Evolutionary conservation across 108 stramenopile genomes (phyloP), one percentile per base, ranked within the genome.

Genomic region (Cylindrotheca closterium): DNA sequence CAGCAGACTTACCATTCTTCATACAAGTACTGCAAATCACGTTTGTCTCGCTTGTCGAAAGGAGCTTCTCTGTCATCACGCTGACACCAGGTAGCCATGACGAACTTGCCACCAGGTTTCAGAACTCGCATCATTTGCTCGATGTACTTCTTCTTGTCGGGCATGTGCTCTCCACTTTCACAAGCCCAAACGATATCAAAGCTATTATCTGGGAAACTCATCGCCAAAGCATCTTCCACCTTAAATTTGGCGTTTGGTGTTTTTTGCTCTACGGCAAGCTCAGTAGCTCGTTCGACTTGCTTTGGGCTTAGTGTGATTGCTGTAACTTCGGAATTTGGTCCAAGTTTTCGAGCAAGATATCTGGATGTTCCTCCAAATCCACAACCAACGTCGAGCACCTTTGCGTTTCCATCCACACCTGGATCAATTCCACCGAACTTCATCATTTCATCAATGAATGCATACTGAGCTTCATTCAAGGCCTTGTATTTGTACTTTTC

Each of bases 151-250:
- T 91, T 80, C 84, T 98, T 98, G 80, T 96, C 96, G 5, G 97
- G 97, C 97, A 98, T 98, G 85, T 98, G 97, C 77, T 98, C 97
- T 27, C 97, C 97, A 61, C 80, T 82, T 80, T 98, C 97, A 74
- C 97, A 98, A 1, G 95, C 97, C 97, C 97, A 98, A 32, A 98
- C 97, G 34, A 96, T 89, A 70, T 98, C 97, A 72, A 98, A 98
- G 19, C 84, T 72, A 65, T 96, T 86, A 76, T 96, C 92, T 8
- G 90, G 87, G 70, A 95, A 98, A 67, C 80, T 84, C 97, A 98
- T 98, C 56, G 86, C 79, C 15, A 98, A 72, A 22, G 97, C 97
- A 79, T 98, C 89, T 84, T 94, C 95, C 25, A 98, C 94, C 72
- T 80, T 79, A 51, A 98, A 98, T 52, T 94, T 83, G 12, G 89